These are phyloP conservation scores for Trichopus zeylanicus DNA, from an alignment of 116 monocot genomes.

Conservation along the genomic window DNA sequence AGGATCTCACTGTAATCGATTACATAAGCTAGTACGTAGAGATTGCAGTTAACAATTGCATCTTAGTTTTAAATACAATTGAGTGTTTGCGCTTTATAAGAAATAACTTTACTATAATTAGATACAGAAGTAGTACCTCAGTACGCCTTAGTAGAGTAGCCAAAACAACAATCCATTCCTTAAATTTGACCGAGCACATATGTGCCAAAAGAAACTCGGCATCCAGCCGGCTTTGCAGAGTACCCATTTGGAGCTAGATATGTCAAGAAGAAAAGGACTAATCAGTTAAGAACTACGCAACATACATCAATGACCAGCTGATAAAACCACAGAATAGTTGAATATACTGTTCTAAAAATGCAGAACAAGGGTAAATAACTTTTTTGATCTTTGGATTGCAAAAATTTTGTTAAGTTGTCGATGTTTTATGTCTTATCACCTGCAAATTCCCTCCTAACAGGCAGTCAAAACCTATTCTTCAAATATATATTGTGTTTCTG, in stretches of 20 bases:
- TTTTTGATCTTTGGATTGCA: too few species aligned
- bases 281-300: neutral
- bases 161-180: constrained; percentile 98
- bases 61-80: neutral
- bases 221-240: constrained; percentile 94
- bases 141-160: constrained; percentile 87
- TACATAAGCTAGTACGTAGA: neutral
- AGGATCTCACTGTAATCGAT: neutral
- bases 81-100: neutral
- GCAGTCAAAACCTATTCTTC: too few species aligned
- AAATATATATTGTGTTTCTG: too few species aligned
- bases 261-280: neutral
- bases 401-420: too few species aligned
- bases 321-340: too few species aligned
- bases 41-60: neutral
- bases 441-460: too few species aligned
- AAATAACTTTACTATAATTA: neutral
- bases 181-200: constrained; percentile 99
- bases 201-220: constrained; percentile 97
- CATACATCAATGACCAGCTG: too few species aligned
- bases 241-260: constrained; percentile 85
- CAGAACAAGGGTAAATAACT: too few species aligned
- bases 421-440: too few species aligned
- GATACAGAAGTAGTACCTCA: constrained; percentile 47
- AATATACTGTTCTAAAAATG: too few species aligned